A percentile compares a stretch with the other conserved stretches of the same genome.
Evolutionary conservation across 208 protist genomes (phyloP).

Genomic region (Crithidia brevicula): DNA sequence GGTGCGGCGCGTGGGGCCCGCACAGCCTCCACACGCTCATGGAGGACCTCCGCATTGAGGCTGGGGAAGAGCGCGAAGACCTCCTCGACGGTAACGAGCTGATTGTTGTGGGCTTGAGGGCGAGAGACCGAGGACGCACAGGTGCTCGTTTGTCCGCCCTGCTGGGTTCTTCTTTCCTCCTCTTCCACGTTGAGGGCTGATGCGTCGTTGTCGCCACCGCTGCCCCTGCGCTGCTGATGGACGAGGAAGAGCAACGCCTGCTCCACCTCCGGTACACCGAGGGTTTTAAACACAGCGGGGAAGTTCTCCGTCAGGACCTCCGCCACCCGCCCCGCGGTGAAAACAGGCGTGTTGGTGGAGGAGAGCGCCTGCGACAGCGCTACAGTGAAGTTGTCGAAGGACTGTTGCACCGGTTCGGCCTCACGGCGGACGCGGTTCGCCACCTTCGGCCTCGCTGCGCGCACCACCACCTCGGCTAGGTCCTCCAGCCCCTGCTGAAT

Average conservation of each 20-base stretch:
- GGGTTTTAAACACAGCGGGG: slow-evolving; percentile 30
- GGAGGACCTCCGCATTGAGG: slow-evolving; percentile 29
- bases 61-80: slow-evolving; percentile 26
- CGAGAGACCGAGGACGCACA: too few relatives aligned
- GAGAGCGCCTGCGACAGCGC: slow-evolving; percentile 27
- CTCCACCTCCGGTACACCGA: slow-evolving; percentile 39
- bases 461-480: slow-evolving; percentile 32
- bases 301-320: slow-evolving; percentile 36
- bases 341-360: not conserved
- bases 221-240: slow-evolving; percentile 9
- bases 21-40: slow-evolving; percentile 18
- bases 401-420: slow-evolving; percentile 26
- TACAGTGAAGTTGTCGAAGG: slow-evolving; percentile 43
- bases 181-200: not conserved
- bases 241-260: slow-evolving; percentile 36
- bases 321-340: slow-evolving; percentile 29
- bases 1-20: not conserved
- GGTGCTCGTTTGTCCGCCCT: too few relatives aligned
- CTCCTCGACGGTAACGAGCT: slow-evolving; percentile 22
- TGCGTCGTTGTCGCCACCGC: not conserved
- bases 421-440: slow-evolving; percentile 20
- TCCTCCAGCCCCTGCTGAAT: slow-evolving; percentile 43
- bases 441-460: slow-evolving; percentile 27
- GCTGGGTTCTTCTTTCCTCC: too few relatives aligned
- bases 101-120: too few relatives aligned